Evolutionary conservation across 345 rosid species (phyloP).

Genomic region (Salix arbutifolia): DNA sequence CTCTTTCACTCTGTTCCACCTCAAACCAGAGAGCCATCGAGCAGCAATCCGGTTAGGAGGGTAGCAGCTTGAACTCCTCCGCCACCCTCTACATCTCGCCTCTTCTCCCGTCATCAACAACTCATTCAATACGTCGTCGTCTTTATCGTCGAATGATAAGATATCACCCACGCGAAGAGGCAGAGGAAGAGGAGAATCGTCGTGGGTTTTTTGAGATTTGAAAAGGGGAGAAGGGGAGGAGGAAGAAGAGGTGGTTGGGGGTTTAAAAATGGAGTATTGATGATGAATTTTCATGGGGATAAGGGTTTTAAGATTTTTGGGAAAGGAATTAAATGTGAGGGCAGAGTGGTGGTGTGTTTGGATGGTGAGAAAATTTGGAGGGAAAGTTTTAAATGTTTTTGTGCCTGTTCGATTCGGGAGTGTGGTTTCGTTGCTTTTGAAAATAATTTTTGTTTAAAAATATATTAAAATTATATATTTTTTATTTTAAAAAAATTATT

Average conservation of each 20-base stretch:
- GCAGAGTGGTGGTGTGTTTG: background rate
- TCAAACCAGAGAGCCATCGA: constrained; percentile 24
- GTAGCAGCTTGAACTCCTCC: background rate
- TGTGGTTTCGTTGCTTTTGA: too few relatives aligned
- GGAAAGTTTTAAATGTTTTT: constrained; percentile 14
- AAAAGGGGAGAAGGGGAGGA: background rate
- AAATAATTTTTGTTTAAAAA: too few relatives aligned
- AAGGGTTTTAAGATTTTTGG: background rate
- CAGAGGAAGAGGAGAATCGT: constrained; percentile 3
- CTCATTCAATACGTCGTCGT: background rate
- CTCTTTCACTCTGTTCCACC: constrained; percentile 13
- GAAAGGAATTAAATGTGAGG: constrained; percentile 16
- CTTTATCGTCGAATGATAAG: constrained; percentile 10
- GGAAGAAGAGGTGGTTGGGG: background rate
- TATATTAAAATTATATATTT: too few relatives aligned
- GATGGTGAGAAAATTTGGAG: constrained; percentile 18
- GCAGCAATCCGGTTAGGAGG: constrained; percentile 10
- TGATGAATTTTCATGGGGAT: constrained; percentile 8
- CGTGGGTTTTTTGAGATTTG: background rate
- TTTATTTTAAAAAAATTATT: too few relatives aligned
- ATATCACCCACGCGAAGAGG: constrained; percentile 33
- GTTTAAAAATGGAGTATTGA: background rate
- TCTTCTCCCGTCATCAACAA: background rate
- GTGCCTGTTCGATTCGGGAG: too few relatives aligned
- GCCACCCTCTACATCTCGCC: background rate